phyloP scores from a whole-genome alignment of 306 rosid genomes.

The Potentilla sterilis region DNA sequence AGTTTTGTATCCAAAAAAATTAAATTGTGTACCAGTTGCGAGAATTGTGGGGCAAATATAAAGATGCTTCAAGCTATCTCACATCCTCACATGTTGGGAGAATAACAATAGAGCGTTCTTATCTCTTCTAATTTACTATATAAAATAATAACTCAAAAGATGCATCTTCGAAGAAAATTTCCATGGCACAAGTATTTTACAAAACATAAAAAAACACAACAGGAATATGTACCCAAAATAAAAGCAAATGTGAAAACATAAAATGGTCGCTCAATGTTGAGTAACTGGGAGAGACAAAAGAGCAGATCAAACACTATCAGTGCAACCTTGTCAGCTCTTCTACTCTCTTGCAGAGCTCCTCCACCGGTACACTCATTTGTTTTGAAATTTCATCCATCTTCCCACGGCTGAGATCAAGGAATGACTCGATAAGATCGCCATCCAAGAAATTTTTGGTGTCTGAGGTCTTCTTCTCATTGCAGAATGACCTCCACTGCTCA shows the following conservation, averaged over 20 bases:
- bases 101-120: neutral
- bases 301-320: constrained; percentile 33
- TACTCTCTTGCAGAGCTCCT: constrained; percentile 92
- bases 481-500: constrained; percentile 97
- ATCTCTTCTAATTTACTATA: neutral
- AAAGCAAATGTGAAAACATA: constrained; percentile 1
- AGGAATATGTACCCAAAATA: constrained; percentile 7
- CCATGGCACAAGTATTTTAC: neutral
- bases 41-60: too few relatives aligned
- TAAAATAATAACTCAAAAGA: neutral
- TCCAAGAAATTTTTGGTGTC: constrained; percentile 88
- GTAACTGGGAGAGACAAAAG: neutral
- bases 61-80: neutral
- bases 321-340: constrained; percentile 95
- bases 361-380: constrained; percentile 73
- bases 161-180: neutral
- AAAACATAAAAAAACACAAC: neutral
- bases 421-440: constrained; percentile 95
- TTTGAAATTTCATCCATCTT: constrained; percentile 90
- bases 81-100: neutral
- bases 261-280: neutral
- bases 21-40: too few relatives aligned
- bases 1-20: too few relatives aligned
- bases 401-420: constrained; percentile 77
- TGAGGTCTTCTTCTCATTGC: constrained; percentile 78